Conservation (phyloP, 352 stramenopile species). For the Phytophthora cajani region DNA sequence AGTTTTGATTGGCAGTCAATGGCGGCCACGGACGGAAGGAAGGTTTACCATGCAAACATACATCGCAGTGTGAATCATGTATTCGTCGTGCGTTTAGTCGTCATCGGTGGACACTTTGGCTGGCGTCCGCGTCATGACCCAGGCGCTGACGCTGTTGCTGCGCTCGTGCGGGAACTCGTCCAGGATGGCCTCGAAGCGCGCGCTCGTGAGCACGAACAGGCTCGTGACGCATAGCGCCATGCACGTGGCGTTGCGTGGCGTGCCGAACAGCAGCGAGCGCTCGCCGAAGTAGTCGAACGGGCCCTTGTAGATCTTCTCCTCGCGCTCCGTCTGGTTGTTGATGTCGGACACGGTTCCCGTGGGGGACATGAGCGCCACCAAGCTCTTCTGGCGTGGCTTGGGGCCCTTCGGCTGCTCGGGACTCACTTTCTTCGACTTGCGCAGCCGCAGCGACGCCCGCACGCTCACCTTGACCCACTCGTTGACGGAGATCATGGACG, state of each 20-base stretch:
- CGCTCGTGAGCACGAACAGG: constrained; percentile 70
- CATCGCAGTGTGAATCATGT: not conserved
- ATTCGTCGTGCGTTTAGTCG: not conserved
- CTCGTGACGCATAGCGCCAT: constrained; percentile 74
- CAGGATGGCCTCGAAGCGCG: constrained; percentile 71
- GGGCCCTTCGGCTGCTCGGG: not conserved
- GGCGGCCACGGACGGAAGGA: too few species aligned
- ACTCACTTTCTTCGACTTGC: constrained; percentile 20
- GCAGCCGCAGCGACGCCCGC: constrained; percentile 14
- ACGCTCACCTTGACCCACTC: constrained; percentile 37
- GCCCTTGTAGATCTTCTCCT: constrained; percentile 75
- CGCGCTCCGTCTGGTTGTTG: constrained; percentile 42
- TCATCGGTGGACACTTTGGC: constrained; percentile 9
- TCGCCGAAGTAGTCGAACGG: constrained; percentile 84
- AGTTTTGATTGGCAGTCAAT: too few species aligned
- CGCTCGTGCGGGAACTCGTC: constrained; percentile 73
- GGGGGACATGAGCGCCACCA: constrained; percentile 33
- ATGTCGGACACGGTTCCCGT: constrained; percentile 33
- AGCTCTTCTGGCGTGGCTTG: constrained; percentile 24
- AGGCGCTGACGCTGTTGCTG: constrained; percentile 60
- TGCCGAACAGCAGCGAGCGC: constrained; percentile 75
- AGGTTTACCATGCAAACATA: too few species aligned
- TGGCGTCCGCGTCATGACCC: constrained; percentile 57
- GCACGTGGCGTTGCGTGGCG: constrained; percentile 71
- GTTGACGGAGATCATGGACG: constrained; percentile 38